Evolutionary conservation across 208 protist genomes (phyloP).

Genomic region (Crithidia fasciculata): DNA sequence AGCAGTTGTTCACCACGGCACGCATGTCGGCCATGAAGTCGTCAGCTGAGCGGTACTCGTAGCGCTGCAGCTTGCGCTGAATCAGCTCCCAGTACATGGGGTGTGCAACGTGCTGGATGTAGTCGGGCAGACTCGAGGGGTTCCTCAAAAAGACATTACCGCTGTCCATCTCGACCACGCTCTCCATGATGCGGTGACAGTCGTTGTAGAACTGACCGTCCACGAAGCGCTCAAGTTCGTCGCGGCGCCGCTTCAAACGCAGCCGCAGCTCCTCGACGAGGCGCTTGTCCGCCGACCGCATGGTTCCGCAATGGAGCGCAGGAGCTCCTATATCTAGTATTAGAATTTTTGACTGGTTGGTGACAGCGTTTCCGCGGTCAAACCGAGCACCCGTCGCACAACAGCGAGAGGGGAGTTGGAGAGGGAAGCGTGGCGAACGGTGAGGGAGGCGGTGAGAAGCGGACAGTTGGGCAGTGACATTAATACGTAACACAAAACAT

Average conservation of each 20-base stretch:
- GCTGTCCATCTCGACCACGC: constrained; percentile 43
- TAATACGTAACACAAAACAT: no score
- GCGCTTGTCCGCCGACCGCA: constrained; percentile 5
- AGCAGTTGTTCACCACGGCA: constrained; percentile 82
- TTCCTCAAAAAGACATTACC: constrained; percentile 56
- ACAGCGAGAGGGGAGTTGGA: no score
- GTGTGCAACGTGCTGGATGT: constrained; percentile 40
- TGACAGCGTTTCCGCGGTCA: no score
- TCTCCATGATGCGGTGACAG: constrained; percentile 51
- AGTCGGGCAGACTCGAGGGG: constrained; percentile 59
- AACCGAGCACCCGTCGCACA: no score
- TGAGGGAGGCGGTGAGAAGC: no score
- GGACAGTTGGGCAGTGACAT: no score
- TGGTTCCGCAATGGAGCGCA: background rate
- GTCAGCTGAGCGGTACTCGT: constrained; percentile 55
- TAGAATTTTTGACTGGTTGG: no score
- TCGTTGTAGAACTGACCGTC: constrained; percentile 68
- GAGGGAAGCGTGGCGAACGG: no score
- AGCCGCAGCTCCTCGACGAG: constrained; percentile 32
- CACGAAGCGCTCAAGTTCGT: constrained; percentile 57
- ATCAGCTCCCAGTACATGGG: constrained; percentile 81
- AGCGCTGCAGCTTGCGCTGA: constrained; percentile 56
- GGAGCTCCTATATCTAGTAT: background rate
- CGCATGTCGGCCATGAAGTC: constrained; percentile 88
- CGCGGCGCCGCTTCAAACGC: constrained; percentile 61